phyloP scores from a whole-genome alignment of 73 alveolate genomes.

The Loxodes magnus region DNA sequence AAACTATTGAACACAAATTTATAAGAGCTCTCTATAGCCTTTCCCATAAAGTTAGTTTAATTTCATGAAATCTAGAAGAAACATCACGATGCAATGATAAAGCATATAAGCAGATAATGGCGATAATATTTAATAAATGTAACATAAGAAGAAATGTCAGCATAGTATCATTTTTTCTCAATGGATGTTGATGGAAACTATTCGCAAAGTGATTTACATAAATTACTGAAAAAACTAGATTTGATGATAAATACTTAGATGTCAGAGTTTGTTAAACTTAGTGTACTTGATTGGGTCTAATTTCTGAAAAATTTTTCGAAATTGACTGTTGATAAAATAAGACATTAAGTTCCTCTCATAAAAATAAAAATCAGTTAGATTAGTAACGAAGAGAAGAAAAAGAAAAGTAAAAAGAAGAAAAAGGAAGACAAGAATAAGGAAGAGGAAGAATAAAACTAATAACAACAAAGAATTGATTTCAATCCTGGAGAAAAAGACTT shows the following conservation, averaged over 20 bases:
- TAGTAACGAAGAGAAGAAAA: not conserved
- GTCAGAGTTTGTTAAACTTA: slow-evolving; percentile 66
- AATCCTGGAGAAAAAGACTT: slow-evolving; percentile 23
- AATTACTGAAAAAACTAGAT: slow-evolving; percentile 62
- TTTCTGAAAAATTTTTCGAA: slow-evolving; percentile 51
- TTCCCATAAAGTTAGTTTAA: slow-evolving; percentile 40
- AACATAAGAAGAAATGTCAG: slow-evolving; percentile 59
- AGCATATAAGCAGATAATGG: slow-evolving; percentile 50
- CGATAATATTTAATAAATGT: slow-evolving; percentile 51
- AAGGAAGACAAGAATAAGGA: slow-evolving; percentile 16
- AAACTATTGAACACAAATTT: slow-evolving; percentile 40
- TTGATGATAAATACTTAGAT: slow-evolving; percentile 70
- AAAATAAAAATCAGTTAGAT: too few species aligned
- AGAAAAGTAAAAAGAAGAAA: not conserved
- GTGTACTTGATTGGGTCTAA: slow-evolving; percentile 72
- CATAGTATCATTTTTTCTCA: slow-evolving; percentile 71
- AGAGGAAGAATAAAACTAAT: not conserved
- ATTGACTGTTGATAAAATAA: not conserved
- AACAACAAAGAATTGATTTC: slow-evolving; percentile 26
- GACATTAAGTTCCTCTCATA: not conserved
- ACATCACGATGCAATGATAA: slow-evolving; percentile 34
- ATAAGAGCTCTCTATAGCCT: too few species aligned
- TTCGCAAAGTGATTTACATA: slow-evolving; percentile 62
- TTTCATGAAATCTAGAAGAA: slow-evolving; percentile 25
- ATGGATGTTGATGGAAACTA: slow-evolving; percentile 50